A percentile compares a stretch with the other conserved stretches of the same genome.
Conservation (phyloP, 257 asterid species). For the Plantago elongata region DNA sequence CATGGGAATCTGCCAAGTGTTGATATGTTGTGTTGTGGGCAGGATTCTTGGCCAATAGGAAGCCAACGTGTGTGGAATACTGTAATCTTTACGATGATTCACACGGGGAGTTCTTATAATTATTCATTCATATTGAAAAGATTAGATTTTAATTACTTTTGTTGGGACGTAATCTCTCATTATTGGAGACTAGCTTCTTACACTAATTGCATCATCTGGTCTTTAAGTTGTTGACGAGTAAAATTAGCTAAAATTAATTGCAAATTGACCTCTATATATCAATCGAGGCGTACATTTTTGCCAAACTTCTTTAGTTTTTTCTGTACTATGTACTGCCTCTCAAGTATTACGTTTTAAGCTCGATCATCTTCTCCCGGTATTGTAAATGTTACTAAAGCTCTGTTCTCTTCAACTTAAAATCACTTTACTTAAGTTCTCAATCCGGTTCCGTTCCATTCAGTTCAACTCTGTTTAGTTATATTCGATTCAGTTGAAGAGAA, state of each 20-base stretch:
- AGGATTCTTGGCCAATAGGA: constrained; percentile 26
- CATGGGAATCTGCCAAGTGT: constrained; percentile 41
- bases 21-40: constrained; percentile 11
- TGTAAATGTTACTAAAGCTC: too few relatives aligned
- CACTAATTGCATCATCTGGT: neutral
- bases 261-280: neutral
- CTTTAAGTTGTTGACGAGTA: constrained; percentile 4
- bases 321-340: too few relatives aligned
- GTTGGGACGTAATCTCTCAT: neutral
- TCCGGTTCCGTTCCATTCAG: too few relatives aligned
- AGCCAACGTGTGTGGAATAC: constrained; percentile 26
- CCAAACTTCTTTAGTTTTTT: too few relatives aligned
- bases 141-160: neutral
- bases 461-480: too few relatives aligned
- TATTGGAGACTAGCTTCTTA: neutral
- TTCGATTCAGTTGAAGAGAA: too few relatives aligned
- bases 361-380: too few relatives aligned
- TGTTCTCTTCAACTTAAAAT: too few relatives aligned
- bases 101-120: constrained; percentile 4
- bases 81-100: constrained; percentile 24
- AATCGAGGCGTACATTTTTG: too few relatives aligned
- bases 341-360: too few relatives aligned
- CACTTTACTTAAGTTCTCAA: too few relatives aligned
- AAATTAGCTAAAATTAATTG: too few relatives aligned
- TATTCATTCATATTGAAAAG: constrained; percentile 1